Base-by-base conservation (phyloP, 192 early-diverging fungal species). In the Backusella morwellensis region DNA sequence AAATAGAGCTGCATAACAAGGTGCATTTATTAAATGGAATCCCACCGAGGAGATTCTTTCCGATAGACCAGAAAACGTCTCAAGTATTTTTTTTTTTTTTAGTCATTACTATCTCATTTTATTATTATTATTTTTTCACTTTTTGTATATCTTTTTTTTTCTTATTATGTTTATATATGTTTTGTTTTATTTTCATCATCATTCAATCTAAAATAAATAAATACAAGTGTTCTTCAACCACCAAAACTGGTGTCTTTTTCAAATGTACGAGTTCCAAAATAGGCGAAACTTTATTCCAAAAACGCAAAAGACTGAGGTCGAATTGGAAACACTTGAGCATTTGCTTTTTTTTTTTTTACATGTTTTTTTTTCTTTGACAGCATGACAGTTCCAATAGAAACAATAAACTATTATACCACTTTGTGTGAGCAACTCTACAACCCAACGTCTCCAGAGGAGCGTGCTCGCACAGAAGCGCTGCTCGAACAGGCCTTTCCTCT, bases 401-500 rank as follows among this genome's bases (percentile, higher is more conserved):
- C 66, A 36, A 80, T 80, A 32, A n/a, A 19, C 29, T 76, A 80
- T n/a, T 80, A 63, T 72, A 68, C 68, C 21, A 59, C 70, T 50
- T 41, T 84, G 76, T 91, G 91, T 79, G 84, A 90, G 72, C 85
- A 89, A 19, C 86, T 91, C 6, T 88, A 91, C 75, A 86, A 86
- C 68, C 81, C 91, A 21, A 84, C 87, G 26, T 77, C 79, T 29
- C 79, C 86, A 21, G 86, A 87, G 77, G 82, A 85, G 80, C 90
- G 91, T 44, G 75, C 81, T 34, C 86, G 92, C 71, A 90, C 92
- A 14, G 92, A 96, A 81, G 85, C 86, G 42, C 80, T 91, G 32
- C 85, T 96, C 50, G 92, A 93, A 52, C 88, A 89, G 78, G 88
- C 87, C 68, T 96, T 96, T 72, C 95, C 95, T 42, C 70, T 74